Evolutionary conservation across 345 rosid species (phyloP), one percentile per base, ranked within the genome.

Genomic region (Citrus unshiu): DNA sequence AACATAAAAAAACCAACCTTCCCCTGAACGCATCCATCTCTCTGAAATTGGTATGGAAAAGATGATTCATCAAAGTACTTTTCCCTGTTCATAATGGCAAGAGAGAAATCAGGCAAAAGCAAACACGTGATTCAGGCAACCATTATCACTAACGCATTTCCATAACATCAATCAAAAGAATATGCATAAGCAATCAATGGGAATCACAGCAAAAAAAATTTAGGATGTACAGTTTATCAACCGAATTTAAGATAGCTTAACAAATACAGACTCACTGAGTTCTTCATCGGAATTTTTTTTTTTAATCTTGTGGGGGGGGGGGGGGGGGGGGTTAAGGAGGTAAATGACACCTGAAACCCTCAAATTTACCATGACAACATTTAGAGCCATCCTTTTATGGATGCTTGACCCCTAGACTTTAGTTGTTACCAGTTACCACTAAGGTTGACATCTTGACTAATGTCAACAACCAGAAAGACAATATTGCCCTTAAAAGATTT

Each of bases 21-120:
- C 97, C 95, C 19, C 80, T 83, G 75, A 57, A 87, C 25, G 97
- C 93, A 86, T 91, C 89, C 97, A 93, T 93, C 85, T 93, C 97
- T 77, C 91, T 87, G 71, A 91, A 93, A 72, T 83, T 88, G 34
- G 95, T 93, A n/a, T 74, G 81, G 68, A 91, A 93, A 61, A 89
- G 92, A 88, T 93, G 91, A 86, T 93, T 93, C 89, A 93, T 70
- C 13, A 93, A 86, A 61, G 95, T 91, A 82, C 97, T 93, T 81
- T 91, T 93, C 73, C 97, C 93, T 91, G 82, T 65, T 35, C 46
- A 71, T 27, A 54, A 29, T 70, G 13, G 16, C 30, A 6, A 22
- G 24, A 6, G 22, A 70, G 37, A 70, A 4, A 7, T 32, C 43
- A 34, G 51, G 51, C 5, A 46, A 13, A 13, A 46, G 18, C 30